Evolutionary conservation across 2,329 filamentous ascomycete genomes (phyloP), one percentile per base, ranked within the genome.

Genomic region (Teratosphaeria epicoccoides): DNA sequence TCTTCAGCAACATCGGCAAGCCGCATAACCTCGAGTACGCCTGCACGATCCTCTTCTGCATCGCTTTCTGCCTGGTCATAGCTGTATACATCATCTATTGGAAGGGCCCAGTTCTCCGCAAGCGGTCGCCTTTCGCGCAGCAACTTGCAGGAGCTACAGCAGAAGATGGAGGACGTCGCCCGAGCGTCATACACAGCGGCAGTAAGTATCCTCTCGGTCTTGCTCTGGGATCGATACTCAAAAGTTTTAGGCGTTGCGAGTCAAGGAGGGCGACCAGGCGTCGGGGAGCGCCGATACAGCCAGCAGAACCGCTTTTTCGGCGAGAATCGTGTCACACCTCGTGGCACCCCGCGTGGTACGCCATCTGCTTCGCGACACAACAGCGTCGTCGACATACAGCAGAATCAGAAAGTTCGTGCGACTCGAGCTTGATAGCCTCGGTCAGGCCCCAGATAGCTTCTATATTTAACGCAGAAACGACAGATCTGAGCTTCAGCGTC

Each of bases 21-120:
- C 47, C 51, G 22, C 57, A 70, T 5, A 73, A 74, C 62, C 69
- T 82, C 2, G 74, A 80, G 54, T 77, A 75, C 57, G 79, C 80
- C 1, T 78, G 73, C 33, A 81, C 77, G 0, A 72, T 81, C 6
- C 70, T 83, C 0, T 76, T 73, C 0, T 75, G 71, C 44, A 65
- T 83, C 46, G 71, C 76, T 2, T 56, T 59, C 45, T 63, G 80
- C 1, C 64, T 80, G 12, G 73, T 83, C 9, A 71, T 78, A 4
- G 72, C 73, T 28, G 77, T 81, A 4, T 80, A 80, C 56, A 62
- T 77, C 14, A 76, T 82, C 52, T 82, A 82, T 58, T 76, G 69
- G 68, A 76, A 79, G 55, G 79, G 79, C 0, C 75, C 77, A 0
- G 62, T 67, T 9, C 73, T 82, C 28, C 69, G 79, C 3, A 71